Conservation (phyloP, 306 rosid genomes). For the Malus sylvestris region DNA sequence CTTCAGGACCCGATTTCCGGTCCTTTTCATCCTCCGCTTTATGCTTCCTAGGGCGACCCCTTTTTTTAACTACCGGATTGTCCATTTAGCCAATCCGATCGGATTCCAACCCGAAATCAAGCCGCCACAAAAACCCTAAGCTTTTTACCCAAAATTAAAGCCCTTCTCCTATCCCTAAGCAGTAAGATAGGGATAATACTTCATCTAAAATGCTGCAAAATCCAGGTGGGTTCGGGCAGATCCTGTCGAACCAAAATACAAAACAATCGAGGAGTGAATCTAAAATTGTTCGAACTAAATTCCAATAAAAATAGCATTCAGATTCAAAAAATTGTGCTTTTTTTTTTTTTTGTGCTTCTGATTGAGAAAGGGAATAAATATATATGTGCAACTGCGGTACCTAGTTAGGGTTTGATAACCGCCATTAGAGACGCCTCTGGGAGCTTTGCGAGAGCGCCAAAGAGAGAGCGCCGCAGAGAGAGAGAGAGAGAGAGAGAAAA, state of each 20-base stretch:
- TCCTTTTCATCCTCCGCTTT: slow-evolving; percentile 42
- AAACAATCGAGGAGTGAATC: not conserved
- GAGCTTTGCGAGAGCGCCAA: slow-evolving; percentile 11
- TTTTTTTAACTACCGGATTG: slow-evolving; percentile 47
- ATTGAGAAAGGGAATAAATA: not conserved
- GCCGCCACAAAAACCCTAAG: slow-evolving; percentile 10
- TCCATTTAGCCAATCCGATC: slow-evolving; percentile 45
- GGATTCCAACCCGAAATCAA: slow-evolving; percentile 10
- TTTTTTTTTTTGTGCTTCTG: not conserved
- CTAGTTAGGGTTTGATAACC: slow-evolving; percentile 29
- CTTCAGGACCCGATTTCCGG: slow-evolving; percentile 28
- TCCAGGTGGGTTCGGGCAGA: slow-evolving; percentile 22
- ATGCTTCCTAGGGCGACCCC: slow-evolving; percentile 93
- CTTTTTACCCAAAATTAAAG: slow-evolving; percentile 15
- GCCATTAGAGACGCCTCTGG: slow-evolving; percentile 20
- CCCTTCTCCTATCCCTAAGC: not conserved
- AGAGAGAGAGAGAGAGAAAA: slow-evolving; percentile 17
- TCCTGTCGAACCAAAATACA: not conserved
- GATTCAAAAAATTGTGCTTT: not conserved
- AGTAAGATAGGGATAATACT: not conserved
- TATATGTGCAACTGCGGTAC: not conserved
- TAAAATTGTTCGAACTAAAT: not conserved
- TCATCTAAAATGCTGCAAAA: slow-evolving; percentile 9
- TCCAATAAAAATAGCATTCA: not conserved
- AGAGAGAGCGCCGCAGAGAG: slow-evolving; percentile 10